Percentiles rank a stretch among this genome's conserved stretches.
phyloP scores from a whole-genome alignment of 371 early-diverging fungal species.

The Capillidium rhysosporum region DNA sequence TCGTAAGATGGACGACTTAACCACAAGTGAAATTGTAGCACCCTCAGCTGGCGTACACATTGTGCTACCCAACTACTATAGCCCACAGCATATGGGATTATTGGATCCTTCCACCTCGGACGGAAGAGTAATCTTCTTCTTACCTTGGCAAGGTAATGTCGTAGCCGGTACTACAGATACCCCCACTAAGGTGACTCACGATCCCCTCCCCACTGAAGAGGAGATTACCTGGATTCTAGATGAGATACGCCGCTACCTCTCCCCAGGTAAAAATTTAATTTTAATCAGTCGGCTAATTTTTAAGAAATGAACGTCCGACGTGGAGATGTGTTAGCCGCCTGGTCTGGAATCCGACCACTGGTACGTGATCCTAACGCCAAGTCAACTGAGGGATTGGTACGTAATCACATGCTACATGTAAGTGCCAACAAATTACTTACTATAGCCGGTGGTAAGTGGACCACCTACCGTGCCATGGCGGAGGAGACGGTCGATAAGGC shows the following conservation, averaged over 20 bases:
- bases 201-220: constrained; percentile 77
- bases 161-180: constrained; percentile 99
- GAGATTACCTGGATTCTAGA: constrained; percentile 93
- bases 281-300: not conserved
- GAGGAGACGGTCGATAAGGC: constrained; percentile 90
- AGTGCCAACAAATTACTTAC: constrained; percentile 73
- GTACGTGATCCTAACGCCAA: constrained; percentile 88
- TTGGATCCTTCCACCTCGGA: constrained; percentile 95
- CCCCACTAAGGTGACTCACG: constrained; percentile 50
- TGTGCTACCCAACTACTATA: constrained; percentile 85
- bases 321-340: constrained; percentile 90
- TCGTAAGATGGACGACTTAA: constrained; percentile 68
- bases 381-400: constrained; percentile 82
- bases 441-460: constrained; percentile 99
- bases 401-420: constrained; percentile 91
- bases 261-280: constrained; percentile 21
- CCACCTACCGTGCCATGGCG: constrained; percentile 98
- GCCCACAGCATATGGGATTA: constrained; percentile 91
- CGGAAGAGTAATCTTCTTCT: constrained; percentile 95
- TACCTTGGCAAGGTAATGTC: constrained; percentile 96
- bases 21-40: constrained; percentile 64
- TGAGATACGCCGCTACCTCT: constrained; percentile 82
- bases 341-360: constrained; percentile 98
- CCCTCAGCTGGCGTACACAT: constrained; percentile 96
- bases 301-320: constrained; percentile 77